Percentiles rank a stretch among this genome's conserved stretches.
phyloP scores from a whole-genome alignment of 805 yeast species.

The Wickerhamiella azyma region DNA sequence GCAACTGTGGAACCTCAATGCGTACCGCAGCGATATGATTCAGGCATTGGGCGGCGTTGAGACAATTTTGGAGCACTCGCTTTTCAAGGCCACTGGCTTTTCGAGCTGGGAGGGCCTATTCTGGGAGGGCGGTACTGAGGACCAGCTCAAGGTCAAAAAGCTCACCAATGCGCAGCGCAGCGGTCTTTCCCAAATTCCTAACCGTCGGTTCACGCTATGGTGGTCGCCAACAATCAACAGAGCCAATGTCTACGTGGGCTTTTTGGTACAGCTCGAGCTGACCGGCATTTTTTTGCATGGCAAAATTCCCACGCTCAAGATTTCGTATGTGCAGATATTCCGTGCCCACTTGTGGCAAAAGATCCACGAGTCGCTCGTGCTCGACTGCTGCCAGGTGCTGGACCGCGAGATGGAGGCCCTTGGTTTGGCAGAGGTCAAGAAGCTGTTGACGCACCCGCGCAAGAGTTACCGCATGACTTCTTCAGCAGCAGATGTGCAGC shows the following conservation, averaged over 20 bases:
- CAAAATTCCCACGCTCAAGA: constrained; percentile 91
- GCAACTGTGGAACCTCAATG: constrained; percentile 81
- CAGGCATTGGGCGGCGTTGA: constrained; percentile 97
- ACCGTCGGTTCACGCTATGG: constrained; percentile 94
- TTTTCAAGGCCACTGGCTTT: constrained; percentile 94
- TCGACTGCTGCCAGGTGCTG: constrained; percentile 81
- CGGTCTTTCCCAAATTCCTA: constrained; percentile 94
- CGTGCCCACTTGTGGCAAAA: constrained; percentile 99
- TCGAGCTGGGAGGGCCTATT: constrained; percentile 97
- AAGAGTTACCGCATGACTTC: constrained; percentile 96
- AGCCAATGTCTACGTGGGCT: constrained; percentile 96
- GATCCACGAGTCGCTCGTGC: constrained; percentile 89
- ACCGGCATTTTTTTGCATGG: constrained; percentile 97
- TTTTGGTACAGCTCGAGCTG: constrained; percentile 85
- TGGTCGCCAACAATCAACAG: constrained; percentile 99
- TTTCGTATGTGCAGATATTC: constrained; percentile 88
- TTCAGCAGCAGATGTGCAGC: constrained; percentile 79
- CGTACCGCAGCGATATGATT: constrained; percentile 89
- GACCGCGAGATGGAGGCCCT: constrained; percentile 76
- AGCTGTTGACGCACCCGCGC: constrained; percentile 90
- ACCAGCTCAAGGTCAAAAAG: constrained; percentile 84
- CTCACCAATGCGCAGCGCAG: constrained; percentile 95
- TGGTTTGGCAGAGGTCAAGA: constrained; percentile 73
- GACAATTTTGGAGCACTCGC: constrained; percentile 85
- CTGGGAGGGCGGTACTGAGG: constrained; percentile 98